These are phyloP conservation scores for Fusarium compactum DNA, from an alignment of 2,329 filamentous ascomycete species.

Conservation along the genomic window DNA sequence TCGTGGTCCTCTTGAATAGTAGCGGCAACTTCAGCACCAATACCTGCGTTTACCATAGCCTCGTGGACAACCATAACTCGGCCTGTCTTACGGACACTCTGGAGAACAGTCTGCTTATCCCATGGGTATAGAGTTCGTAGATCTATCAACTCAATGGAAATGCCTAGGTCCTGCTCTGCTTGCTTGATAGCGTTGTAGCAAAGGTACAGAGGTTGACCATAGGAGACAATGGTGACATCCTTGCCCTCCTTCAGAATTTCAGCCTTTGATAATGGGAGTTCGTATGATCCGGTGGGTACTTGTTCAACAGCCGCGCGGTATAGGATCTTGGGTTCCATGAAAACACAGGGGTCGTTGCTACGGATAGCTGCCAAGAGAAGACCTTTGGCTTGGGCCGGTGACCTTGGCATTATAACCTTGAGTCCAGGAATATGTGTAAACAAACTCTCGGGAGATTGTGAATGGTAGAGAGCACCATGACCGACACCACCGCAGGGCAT, in stretches of 20 bases:
- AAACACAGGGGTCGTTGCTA: constrained; percentile 87
- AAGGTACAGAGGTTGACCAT: constrained; percentile 89
- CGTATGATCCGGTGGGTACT: constrained; percentile 83
- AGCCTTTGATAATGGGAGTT: constrained; percentile 86
- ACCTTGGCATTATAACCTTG: constrained; percentile 86
- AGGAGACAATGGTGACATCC: constrained; percentile 86
- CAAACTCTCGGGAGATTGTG: constrained; percentile 87
- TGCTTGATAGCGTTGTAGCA: constrained; percentile 82
- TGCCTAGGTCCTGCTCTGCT: constrained; percentile 78
- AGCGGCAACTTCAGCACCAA: constrained; percentile 90
- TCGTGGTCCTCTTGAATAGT: constrained; percentile 82
- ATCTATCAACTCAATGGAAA: constrained; percentile 87
- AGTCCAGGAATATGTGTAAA: constrained; percentile 91
- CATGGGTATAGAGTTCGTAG: constrained; percentile 90
- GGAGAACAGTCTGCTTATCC: constrained; percentile 84
- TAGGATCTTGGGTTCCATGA: constrained; percentile 94
- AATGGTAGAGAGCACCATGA: constrained; percentile 89
- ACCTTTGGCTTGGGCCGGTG: constrained; percentile 89
- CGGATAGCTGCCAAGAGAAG: constrained; percentile 81
- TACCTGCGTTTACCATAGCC: constrained; percentile 88
- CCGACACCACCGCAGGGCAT: constrained; percentile 94
- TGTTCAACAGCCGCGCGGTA: constrained; percentile 94
- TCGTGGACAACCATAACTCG: constrained; percentile 91
- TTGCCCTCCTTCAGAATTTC: constrained; percentile 84
- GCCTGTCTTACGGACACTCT: constrained; percentile 89